Evolutionary conservation across 202 grass and related monocot species (phyloP), one percentile per base, ranked within the genome.

Genomic region (Schoenoplectus tabernaemontani): DNA sequence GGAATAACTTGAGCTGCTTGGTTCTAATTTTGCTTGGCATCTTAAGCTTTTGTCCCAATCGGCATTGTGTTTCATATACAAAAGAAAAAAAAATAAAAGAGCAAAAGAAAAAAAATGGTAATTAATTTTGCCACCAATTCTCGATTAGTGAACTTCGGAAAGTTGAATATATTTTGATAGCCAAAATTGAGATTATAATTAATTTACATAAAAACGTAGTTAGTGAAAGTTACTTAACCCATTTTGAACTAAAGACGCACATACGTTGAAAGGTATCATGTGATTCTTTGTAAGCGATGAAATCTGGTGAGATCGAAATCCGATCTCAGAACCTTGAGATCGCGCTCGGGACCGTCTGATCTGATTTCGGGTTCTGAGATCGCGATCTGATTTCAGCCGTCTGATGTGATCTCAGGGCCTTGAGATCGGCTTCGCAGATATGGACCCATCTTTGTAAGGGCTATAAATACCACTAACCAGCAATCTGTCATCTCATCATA

Each of bases 1-100:
- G 8, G 69, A 74, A 74, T 74, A 74, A 74, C 69, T 74, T 74
- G 69, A 53, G 46, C 28, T 74, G 26, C 26, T 53, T 53, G 69
- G 5, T 74, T 74, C 47, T 46, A 53, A 53, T 74, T 43, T 74
- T 74, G 69, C 23, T 17, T 9, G 68, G 41, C 41, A 73, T 73
- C 68, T 50, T 51, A 39, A 66, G 24, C 63, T 67, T 48, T 26
- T 48, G 67, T 3, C 2, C 33, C 11, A 15, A 26, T 11, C 28
- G 1, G 32, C 38, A 33, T 64, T n/a, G 16, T 38, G 15, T 37
- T 64, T 65, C 33, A 15, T 32, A 39, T 5, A 43, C 5, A 22
- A 22, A 15, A 19, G 19, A 5, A 6, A 8, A 36, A 64, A 41
- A 9, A 22, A 5, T 0, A 60, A 12, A 33, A 34, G 13, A 13